Base-by-base conservation (phyloP, 2,329 filamentous ascomycete genomes). In the Penicillium sp. region DNA sequence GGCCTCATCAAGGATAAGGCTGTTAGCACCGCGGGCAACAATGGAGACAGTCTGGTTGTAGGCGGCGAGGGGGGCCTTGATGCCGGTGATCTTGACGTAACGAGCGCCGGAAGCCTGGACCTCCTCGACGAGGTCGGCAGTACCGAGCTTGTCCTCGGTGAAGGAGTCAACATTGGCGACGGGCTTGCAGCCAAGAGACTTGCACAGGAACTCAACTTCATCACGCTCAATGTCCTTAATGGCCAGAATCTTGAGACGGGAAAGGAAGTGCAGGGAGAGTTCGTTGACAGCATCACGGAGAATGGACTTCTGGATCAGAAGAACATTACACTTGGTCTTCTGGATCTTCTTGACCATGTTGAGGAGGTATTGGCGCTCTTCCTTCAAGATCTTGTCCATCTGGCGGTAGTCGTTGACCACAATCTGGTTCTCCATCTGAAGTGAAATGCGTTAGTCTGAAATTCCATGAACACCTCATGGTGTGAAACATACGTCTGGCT, bases 341-440 rank as follows among this genome's bases (percentile, higher is more conserved):
- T 97, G 97, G 77, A 99, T 99, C 84, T 97, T 99, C 85, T 99
- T 97, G 72, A 95, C 92, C 86, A 99, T 90, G 81, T 97, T 97
- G 55, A 99, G 84, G 61, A 99, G 85, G 77, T 99, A 99, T 65
- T 94, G 90, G 64, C 94, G 90, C 81, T 99, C 94, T 79, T 99
- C 94, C 80, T 99, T 99, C 66, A 99, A 85, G 63, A 99, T 99
- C 84, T 97, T 99, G 82, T 99, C 94, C 94, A 99, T 99, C 75
- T 99, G 94, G 71, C 94, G 86, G 83, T 99, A 99, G 80, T 99
- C 94, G 77, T 99, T 99, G 70, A 99, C 94, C 31, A 96, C 88
- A 61, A 99, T 97, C 71, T 95, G 94, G 79, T 99, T 99, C 81
- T 99, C 94, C 94, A 99, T 99, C 86, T 91, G 65, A 45, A 53